Evolutionary conservation across 176 grass and related monocot species (phyloP), one percentile per base, ranked within the genome.

Genomic region (Tillandsia fasciculata): DNA sequence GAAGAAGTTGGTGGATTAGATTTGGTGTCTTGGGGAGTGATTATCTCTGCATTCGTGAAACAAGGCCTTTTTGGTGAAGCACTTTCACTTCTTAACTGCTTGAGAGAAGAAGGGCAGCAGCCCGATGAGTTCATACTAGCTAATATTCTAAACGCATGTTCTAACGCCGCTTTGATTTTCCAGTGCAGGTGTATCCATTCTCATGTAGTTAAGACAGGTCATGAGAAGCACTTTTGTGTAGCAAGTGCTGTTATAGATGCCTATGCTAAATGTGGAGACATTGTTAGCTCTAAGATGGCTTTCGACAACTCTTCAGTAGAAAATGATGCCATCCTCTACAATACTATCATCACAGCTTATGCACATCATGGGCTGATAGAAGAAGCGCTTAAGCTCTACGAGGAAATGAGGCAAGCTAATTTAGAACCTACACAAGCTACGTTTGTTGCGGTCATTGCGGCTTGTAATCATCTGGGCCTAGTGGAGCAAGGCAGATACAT

Each of bases 321-420:
- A 9, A 64, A 15, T 1, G 87, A 90, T 29, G 66, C 77, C 53
- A 75, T 86, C 22, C 26, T 90, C 7, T 80, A 80, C 66, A 90
- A 83, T 64, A 83, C 87, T 71, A 90, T 90, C 80, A 81, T 83
- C 66, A 78, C 77, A 64, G 87, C 83, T 64, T 90, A 80, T 49
- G 79, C 79, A 26, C 78, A 90, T 80, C 87, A 90, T 51, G 83
- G 83, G 17, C 65, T 80, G 50, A 71, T 83, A 52, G 12, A 63
- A 3, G 69, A 82, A 77, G 61, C 66, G 27, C 49, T 90, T 50
- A 23, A 13, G 13, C 72, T 89, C 57, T 79, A 76, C 70, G 27
- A 77, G 20, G 28, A 74, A 54, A 89, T 89, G 87, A 17, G 23
- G 22, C 13, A 3, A 61, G 76, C 69, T 73, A 73, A 70, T 11